Evolutionary conservation across 2,329 filamentous ascomycete species (phyloP), one percentile per base, ranked within the genome.

Genomic region (Aureobasidium sp.): DNA sequence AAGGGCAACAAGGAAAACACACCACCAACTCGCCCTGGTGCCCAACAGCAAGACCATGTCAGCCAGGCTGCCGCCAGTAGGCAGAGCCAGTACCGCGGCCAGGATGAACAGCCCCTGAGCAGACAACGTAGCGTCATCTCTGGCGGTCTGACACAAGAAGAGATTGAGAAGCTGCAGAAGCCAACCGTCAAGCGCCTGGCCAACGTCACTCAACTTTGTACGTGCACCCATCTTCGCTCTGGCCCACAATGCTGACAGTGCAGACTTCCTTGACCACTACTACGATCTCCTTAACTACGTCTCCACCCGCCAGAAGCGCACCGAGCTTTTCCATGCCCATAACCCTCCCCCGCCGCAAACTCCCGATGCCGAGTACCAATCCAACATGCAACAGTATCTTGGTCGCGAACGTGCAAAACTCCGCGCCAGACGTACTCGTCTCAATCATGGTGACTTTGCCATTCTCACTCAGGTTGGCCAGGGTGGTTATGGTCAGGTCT

Each of bases 211-310:
- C 94, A 99, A 75, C 82, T 99, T 10, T 99, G 91, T 96, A 82
- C 72, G 90, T 81, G 9, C 42, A 27, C 2, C 8, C 11, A 14
- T 10, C 11, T 25, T 5, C 3, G 4, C 6, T 13, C 11, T 16
- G 8, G 11, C 4, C 11, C 32, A n/a, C 21, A 1, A 30, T 16
- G 36, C 34, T 50, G 8, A 50, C 45, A 14, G 36, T 27, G 5
- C 47, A 96, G 91, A 99, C 76, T 99, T 99, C 75, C 86, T 99
- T 67, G 94, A 99, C 74, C 94, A 99, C 77, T 99, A 99, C 77
- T 99, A 96, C 72, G 94, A 99, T 71, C 87, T 99, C 59, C 86
- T 99, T 63, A 97, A 90, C 65, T 99, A 99, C 72, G 91, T 97
- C 57, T 91, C 96, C 70, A 85, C 88, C 61, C 87, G 94, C 63